These are phyloP conservation scores for Colletotrichum sp. DNA, from an alignment of 2,329 filamentous ascomycete genomes.

Conservation along the genomic window DNA sequence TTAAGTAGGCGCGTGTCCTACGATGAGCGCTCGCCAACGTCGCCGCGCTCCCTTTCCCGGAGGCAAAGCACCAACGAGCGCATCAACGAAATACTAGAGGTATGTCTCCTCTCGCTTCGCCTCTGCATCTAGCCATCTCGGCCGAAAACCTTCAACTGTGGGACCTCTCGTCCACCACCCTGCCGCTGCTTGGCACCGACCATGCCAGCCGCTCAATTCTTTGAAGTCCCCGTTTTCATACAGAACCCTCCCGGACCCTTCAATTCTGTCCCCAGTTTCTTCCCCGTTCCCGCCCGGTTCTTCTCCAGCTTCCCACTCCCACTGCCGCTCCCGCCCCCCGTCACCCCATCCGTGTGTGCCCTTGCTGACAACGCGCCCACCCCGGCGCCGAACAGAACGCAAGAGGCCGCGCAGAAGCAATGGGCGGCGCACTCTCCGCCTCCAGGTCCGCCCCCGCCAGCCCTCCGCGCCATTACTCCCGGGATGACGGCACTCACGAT, in stretches of 20 bases:
- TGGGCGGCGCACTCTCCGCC: constrained; percentile 32
- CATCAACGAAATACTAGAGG: constrained; percentile 52
- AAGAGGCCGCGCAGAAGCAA: constrained; percentile 46
- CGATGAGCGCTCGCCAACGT: constrained; percentile 2
- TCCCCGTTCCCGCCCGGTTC: background rate
- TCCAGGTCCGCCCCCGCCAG: constrained; percentile 20
- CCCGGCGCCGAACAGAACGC: constrained; percentile 36
- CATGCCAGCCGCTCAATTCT: background rate
- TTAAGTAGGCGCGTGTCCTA: constrained; percentile 17
- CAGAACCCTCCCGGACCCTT: background rate
- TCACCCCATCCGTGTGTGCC: background rate
- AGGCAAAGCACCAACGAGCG: constrained; percentile 40
- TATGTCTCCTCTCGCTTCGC: constrained; percentile 25
- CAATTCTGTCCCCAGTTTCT: background rate
- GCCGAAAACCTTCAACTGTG: background rate
- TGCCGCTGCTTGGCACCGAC: background rate
- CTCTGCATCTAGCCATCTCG: background rate
- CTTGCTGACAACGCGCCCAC: background rate
- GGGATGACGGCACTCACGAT: constrained; percentile 32
- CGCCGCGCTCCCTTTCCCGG: constrained; percentile 4
- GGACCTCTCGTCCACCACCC: background rate
- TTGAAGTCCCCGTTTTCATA: background rate
- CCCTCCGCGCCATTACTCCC: constrained; percentile 17
- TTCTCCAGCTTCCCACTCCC: background rate
- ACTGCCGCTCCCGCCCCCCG: background rate